These are phyloP conservation scores for Hortaea sp. DNA, from an alignment of 2,329 filamentous ascomycete genomes.

Conservation along the genomic window DNA sequence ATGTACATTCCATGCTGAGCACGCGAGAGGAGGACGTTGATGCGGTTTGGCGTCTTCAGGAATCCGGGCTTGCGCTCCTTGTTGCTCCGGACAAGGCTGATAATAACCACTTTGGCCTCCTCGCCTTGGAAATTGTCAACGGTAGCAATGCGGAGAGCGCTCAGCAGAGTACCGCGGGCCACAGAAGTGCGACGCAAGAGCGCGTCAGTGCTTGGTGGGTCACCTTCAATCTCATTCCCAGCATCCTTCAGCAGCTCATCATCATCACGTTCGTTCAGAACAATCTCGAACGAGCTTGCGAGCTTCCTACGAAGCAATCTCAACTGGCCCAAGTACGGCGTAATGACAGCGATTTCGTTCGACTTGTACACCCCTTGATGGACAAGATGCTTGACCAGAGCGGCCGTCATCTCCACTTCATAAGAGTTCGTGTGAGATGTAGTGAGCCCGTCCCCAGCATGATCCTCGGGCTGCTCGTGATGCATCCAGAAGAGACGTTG, in stretches of 20 bases:
- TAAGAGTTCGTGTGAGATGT: conserved; percentile 45
- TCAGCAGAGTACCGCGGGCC: conserved; percentile 29
- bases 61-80: conserved; percentile 50
- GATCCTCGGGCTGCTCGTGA: conserved; percentile 41
- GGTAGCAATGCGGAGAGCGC: conserved; percentile 49
- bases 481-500: conserved; percentile 51
- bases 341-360: conserved; percentile 60
- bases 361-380: conserved; percentile 51
- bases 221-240: conserved; percentile 9
- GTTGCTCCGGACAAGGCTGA: conserved; percentile 65
- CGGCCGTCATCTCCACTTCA: conserved; percentile 54
- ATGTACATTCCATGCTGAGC: conserved; percentile 62
- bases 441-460: conserved; percentile 33
- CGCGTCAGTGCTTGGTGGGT: not conserved
- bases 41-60: conserved; percentile 53
- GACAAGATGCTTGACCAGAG: conserved; percentile 55
- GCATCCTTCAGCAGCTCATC: conserved; percentile 35
- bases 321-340: conserved; percentile 52
- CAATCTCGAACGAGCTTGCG: conserved; percentile 46
- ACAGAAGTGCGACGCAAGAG: conserved; percentile 6
- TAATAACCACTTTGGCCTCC: conserved; percentile 59
- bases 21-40: conserved; percentile 59
- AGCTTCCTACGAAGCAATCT: conserved; percentile 41
- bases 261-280: conserved; percentile 52
- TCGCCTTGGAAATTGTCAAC: conserved; percentile 66